phyloP scores from a whole-genome alignment of 1,284 basidiomycete genomes.

The Puccinia novopanici region DNA sequence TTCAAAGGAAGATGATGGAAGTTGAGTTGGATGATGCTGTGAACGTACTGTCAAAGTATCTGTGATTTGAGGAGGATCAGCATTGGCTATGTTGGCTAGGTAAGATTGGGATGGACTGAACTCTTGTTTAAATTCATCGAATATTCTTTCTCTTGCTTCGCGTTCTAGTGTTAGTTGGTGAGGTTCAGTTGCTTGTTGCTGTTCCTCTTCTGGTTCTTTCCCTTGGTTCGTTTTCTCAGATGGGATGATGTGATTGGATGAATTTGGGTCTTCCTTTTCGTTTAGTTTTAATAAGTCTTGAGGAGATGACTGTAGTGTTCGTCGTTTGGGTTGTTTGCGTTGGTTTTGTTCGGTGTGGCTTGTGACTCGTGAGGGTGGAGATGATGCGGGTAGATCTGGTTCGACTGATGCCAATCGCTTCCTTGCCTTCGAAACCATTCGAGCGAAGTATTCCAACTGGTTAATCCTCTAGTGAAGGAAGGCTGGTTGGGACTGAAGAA shows the following conservation, averaged over 20 bases:
- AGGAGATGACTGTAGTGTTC: not conserved
- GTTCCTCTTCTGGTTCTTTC: not conserved
- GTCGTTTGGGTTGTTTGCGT: conserved; percentile 15
- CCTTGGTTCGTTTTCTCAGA: not conserved
- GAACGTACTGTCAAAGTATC: conserved; percentile 45
- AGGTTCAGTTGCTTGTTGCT: not conserved
- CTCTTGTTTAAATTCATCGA: conserved; percentile 41
- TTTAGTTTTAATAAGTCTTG: not conserved
- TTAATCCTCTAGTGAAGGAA: too few relatives aligned
- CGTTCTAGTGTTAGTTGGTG: conserved; percentile 2
- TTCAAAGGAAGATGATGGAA: not conserved
- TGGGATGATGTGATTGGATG: not conserved
- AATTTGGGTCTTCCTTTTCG: not conserved
- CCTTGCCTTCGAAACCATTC: conserved; percentile 2
- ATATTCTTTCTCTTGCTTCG: conserved; percentile 37
- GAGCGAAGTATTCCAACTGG: not conserved
- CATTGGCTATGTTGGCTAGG: not conserved
- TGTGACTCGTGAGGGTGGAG: not conserved
- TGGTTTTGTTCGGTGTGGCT: not conserved
- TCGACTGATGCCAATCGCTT: conserved; percentile 15
- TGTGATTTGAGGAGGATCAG: conserved; percentile 7
- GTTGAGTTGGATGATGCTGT: too few relatives aligned
- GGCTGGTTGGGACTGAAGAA: too few relatives aligned
- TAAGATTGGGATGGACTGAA: not conserved
- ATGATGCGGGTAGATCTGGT: not conserved